A percentile compares a stretch with the other conserved stretches of the same genome.
Evolutionary conservation across 148 eudicot genomes (phyloP).

Genomic region (Vaccinium vitisidaea): DNA sequence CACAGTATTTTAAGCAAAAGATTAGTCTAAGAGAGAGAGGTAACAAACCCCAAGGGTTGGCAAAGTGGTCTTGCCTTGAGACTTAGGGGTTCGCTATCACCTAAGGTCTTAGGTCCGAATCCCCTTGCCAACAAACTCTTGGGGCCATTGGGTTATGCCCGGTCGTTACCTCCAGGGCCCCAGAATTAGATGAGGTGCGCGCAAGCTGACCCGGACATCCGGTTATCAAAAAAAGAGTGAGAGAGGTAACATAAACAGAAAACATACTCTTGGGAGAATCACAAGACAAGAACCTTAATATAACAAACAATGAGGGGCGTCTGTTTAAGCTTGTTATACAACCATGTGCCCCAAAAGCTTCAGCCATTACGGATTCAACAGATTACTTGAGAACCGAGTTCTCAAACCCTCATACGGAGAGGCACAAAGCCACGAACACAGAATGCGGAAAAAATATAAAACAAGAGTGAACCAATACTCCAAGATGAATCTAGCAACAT

Average conservation of each 20-base stretch:
- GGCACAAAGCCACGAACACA: neutral
- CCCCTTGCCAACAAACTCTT: too few species aligned
- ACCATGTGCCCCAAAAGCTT: neutral
- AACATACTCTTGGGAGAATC: neutral
- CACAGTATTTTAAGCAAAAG: slow-evolving; percentile 22
- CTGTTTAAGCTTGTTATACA: neutral
- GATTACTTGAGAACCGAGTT: neutral
- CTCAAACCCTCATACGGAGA: neutral
- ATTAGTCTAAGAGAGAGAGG: neutral
- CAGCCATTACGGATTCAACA: neutral
- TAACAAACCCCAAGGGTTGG: neutral
- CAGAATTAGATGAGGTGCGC: too few species aligned
- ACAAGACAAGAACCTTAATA: neutral
- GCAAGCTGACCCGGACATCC: too few species aligned
- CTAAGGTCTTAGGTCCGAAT: too few species aligned
- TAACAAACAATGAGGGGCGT: neutral
- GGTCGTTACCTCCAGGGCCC: too few species aligned
- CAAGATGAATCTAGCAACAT: neutral
- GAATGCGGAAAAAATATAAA: neutral
- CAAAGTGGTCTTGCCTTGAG: too few species aligned
- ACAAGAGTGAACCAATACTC: neutral
- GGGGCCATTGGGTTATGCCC: too few species aligned
- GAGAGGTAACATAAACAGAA: neutral
- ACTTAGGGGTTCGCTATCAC: too few species aligned
- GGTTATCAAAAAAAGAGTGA: neutral